Evolutionary conservation across 768 basidiomycete genomes (phyloP), one percentile per base, ranked within the genome.

Genomic region (Rhizopogon vulgaris): DNA sequence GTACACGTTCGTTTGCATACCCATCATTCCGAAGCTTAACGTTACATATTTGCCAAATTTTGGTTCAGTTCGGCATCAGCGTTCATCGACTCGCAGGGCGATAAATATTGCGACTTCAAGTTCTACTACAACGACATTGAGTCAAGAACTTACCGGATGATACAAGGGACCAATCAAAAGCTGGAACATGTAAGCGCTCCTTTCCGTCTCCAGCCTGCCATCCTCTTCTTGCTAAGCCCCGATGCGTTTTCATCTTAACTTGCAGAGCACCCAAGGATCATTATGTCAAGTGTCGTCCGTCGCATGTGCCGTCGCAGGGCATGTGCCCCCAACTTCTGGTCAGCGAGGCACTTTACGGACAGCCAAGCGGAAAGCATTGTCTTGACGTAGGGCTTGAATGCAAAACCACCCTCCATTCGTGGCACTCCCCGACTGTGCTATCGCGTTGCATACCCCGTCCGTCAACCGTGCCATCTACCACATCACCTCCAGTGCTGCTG

Each of bases 401-500:
- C 84, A 40, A 88, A 93, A 53, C 83, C 84, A 0, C 73, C 3
- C 76, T 93, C 12, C 87, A 92, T 52, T 63, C 93, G 36, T 92
- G 83, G 78, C 92, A 90, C 63, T 86, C 84, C 38, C 81, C 87
- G 4, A 71, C 75, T 10, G 75, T 85, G 10, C 70, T 91, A 52
- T 70, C 75, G 47, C 76, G 80, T 34, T 75, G 73, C 14, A 67
- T 76, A 10, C 87, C n/a, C n/a, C n/a, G n/a, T n/a, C 87, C 3
- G 70, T 88, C 60, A 93, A 93, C 63, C 82, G 87, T 18, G 76
- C 88, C 11, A 88, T 93, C 53, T 81, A 81, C 57, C 85, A 89
- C 63, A 90, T 93, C 58, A 91, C 90, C 0, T 87, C 84, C 32
- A 87, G 88, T 2, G 86, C 85, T 3, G 87, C 89, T n/a, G 68